phyloP scores from a whole-genome alignment of 306 rosid species.

The Vigna reflexopilosa region DNA sequence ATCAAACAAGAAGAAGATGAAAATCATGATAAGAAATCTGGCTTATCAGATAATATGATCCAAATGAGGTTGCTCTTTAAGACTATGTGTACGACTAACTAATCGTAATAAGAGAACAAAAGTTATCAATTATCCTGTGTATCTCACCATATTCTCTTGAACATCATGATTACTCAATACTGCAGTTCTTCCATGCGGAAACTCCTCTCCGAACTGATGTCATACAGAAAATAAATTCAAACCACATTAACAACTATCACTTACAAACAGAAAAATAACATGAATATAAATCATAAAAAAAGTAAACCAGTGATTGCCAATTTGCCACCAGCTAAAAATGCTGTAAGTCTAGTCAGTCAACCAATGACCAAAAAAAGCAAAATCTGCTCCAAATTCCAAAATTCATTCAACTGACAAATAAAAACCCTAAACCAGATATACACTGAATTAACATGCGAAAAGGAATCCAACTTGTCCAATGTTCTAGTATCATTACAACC shows the following conservation, averaged over 20 bases:
- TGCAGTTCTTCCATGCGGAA: conserved; percentile 52
- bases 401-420: conserved; percentile 24
- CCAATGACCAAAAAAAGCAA: neutral
- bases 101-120: neutral
- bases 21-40: neutral
- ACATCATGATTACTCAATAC: conserved; percentile 50
- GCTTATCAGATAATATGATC: conserved; percentile 1
- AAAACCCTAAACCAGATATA: conserved; percentile 40
- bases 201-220: conserved; percentile 59
- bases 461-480: conserved; percentile 7
- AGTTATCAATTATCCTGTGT: conserved; percentile 48
- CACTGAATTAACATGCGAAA: conserved; percentile 41
- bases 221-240: conserved; percentile 59
- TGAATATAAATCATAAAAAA: conserved; percentile 12
- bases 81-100: neutral
- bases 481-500: neutral
- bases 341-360: conserved; percentile 8
- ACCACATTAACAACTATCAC: conserved; percentile 52
- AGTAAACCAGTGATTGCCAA: conserved; percentile 11
- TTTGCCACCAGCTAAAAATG: conserved; percentile 8
- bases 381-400: conserved; percentile 42
- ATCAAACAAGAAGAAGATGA: conserved; percentile 1
- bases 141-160: conserved; percentile 59
- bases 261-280: conserved; percentile 15
- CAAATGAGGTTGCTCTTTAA: neutral